phyloP scores from a whole-genome alignment of 148 eudicot genomes.

The Pouteria glomerata region DNA sequence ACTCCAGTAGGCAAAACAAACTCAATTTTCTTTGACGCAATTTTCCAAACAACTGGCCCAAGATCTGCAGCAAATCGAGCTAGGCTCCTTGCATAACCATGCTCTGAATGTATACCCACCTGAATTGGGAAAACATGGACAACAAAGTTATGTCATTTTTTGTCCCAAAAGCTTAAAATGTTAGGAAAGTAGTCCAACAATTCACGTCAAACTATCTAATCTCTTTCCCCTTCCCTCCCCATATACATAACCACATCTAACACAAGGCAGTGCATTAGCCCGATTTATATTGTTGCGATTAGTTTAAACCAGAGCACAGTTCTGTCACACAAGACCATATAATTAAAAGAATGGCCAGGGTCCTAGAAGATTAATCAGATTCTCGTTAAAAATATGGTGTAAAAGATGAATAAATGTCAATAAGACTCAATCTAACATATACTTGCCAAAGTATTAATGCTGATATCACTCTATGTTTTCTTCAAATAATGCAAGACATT shows the following conservation, averaged over 20 bases:
- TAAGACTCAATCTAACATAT: too few relatives aligned
- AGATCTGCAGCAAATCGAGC: constrained; percentile 70
- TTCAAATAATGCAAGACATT: too few relatives aligned
- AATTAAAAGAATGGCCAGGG: neutral
- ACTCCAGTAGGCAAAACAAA: constrained; percentile 52
- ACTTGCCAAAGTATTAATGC: too few relatives aligned
- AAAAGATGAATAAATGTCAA: too few relatives aligned
- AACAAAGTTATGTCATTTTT: neutral
- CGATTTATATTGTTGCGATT: too few relatives aligned
- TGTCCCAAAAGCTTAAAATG: neutral
- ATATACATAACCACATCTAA: too few relatives aligned
- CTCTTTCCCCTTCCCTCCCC: too few relatives aligned
- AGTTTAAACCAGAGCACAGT: neutral
- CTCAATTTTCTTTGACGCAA: constrained; percentile 55
- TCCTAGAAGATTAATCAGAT: neutral
- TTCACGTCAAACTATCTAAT: neutral
- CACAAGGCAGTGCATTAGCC: too few relatives aligned
- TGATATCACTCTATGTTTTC: too few relatives aligned
- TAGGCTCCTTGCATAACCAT: constrained; percentile 80
- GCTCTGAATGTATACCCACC: constrained; percentile 60
- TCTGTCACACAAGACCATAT: neutral
- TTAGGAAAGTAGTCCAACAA: neutral
- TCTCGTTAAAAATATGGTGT: too few relatives aligned
- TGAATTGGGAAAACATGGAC: constrained; percentile 18
- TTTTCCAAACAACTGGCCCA: constrained; percentile 78